phyloP scores from a whole-genome alignment of 2,329 filamentous ascomycete genomes.

The Colletotrichum lindemuthianum region DNA sequence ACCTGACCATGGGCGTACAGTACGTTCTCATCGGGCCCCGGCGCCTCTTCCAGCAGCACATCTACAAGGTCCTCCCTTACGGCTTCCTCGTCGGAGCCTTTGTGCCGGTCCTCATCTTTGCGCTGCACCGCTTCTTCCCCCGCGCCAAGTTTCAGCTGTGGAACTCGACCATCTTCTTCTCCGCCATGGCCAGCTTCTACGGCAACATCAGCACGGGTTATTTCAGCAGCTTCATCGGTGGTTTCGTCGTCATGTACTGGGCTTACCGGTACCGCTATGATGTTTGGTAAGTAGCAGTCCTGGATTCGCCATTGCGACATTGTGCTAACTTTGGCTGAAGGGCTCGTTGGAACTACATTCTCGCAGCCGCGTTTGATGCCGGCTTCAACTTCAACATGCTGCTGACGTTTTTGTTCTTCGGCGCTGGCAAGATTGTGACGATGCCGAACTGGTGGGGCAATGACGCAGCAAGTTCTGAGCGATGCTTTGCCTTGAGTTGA shows the following conservation, averaged over 20 bases:
- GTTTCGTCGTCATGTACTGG: constrained; percentile 69
- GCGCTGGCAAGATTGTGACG: constrained; percentile 59
- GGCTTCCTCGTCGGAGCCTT: constrained; percentile 62
- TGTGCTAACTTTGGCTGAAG: background rate
- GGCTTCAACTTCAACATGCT: constrained; percentile 71
- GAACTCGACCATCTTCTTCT: constrained; percentile 72
- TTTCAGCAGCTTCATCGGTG: constrained; percentile 66
- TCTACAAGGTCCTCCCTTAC: constrained; percentile 60
- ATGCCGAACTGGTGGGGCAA: constrained; percentile 76
- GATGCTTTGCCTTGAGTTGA: constrained; percentile 63
- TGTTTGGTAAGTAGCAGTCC: constrained; percentile 52
- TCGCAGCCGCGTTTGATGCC: constrained; percentile 70
- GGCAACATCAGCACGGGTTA: constrained; percentile 71
- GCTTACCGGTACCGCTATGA: constrained; percentile 65
- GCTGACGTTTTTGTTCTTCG: constrained; percentile 69
- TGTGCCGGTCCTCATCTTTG: constrained; percentile 58
- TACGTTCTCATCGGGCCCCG: constrained; percentile 64
- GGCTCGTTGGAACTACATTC: constrained; percentile 68
- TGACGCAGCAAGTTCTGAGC: constrained; percentile 62
- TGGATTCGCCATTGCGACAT: background rate
- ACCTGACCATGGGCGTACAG: constrained; percentile 66
- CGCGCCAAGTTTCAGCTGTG: constrained; percentile 64
- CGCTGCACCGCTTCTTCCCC: constrained; percentile 63
- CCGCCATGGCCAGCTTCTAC: constrained; percentile 64
- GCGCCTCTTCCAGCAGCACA: constrained; percentile 56